These are phyloP conservation scores for Aspergillus olivimuriae DNA, from an alignment of 495 filamentous ascomycete genomes.

Conservation along the genomic window DNA sequence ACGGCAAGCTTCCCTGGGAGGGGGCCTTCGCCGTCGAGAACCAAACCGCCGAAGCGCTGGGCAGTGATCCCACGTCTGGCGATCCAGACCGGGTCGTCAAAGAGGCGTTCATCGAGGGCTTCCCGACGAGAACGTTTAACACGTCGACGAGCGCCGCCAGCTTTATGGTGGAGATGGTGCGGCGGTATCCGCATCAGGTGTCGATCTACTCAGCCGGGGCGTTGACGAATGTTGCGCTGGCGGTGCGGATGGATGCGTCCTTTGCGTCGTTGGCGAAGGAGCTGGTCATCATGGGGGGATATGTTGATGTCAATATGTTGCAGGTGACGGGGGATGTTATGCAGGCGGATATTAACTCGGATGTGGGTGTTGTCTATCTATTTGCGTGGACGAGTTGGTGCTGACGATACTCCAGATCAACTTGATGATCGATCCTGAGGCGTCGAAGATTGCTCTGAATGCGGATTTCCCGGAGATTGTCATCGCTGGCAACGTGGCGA, in stretches of 20 bases:
- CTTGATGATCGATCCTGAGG: slow-evolving; percentile 37
- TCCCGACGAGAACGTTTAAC: slow-evolving; percentile 20
- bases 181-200: slow-evolving; percentile 29
- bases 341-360: slow-evolving; percentile 27
- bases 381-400: not conserved
- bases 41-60: slow-evolving; percentile 17
- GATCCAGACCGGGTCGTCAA: slow-evolving; percentile 26
- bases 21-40: slow-evolving; percentile 30
- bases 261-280: slow-evolving; percentile 34
- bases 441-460: slow-evolving; percentile 35
- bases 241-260: slow-evolving; percentile 30
- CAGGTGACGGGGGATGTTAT: slow-evolving; percentile 19
- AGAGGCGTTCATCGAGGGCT: slow-evolving; percentile 29
- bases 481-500: slow-evolving; percentile 34
- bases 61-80: slow-evolving; percentile 27
- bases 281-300: slow-evolving; percentile 16
- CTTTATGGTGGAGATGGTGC: slow-evolving; percentile 35
- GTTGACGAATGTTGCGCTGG: slow-evolving; percentile 37
- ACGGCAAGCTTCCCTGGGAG: slow-evolving; percentile 27
- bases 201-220: slow-evolving; percentile 29
- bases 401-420: slow-evolving; percentile 21
- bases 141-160: slow-evolving; percentile 26
- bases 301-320: slow-evolving; percentile 35
- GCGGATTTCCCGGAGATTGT: slow-evolving; percentile 34
- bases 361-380: slow-evolving; percentile 11